phyloP scores from a whole-genome alignment of 805 yeast genomes.

The Peterozyma xylosa region DNA sequence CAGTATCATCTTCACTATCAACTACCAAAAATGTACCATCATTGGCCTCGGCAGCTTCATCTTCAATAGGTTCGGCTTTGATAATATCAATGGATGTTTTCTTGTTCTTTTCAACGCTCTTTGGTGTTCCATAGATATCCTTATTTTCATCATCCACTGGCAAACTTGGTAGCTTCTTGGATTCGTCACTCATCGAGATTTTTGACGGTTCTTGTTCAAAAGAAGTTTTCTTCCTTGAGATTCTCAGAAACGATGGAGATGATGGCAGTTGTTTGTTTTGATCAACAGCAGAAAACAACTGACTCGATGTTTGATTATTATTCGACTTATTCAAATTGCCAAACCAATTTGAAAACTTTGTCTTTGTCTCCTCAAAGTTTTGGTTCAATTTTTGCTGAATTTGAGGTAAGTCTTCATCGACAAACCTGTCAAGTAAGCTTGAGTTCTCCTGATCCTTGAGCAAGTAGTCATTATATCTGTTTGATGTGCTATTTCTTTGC shows the following conservation, averaged over 20 bases:
- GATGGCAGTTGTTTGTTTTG: slow-evolving; percentile 8
- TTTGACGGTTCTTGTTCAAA: slow-evolving; percentile 22
- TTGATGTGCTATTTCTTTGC: slow-evolving; percentile 26
- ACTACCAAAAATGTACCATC: slow-evolving; percentile 31
- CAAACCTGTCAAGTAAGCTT: slow-evolving; percentile 50
- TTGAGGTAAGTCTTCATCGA: slow-evolving; percentile 47
- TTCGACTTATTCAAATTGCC: slow-evolving; percentile 52
- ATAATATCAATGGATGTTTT: neutral
- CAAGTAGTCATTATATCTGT: slow-evolving; percentile 12
- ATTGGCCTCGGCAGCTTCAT: neutral
- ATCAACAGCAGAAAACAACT: slow-evolving; percentile 23
- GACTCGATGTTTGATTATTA: slow-evolving; percentile 19
- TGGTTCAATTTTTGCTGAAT: slow-evolving; percentile 61
- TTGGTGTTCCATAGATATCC: slow-evolving; percentile 11
- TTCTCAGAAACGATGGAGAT: slow-evolving; percentile 4
- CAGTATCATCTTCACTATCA: slow-evolving; percentile 39
- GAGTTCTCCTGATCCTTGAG: slow-evolving; percentile 27
- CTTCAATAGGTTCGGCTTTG: slow-evolving; percentile 5
- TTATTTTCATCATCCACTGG: slow-evolving; percentile 18
- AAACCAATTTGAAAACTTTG: slow-evolving; percentile 73
- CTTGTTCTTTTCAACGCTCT: slow-evolving; percentile 26
- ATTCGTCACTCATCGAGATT: slow-evolving; percentile 20
- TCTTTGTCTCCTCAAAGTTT: slow-evolving; percentile 75
- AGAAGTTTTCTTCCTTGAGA: slow-evolving; percentile 6
- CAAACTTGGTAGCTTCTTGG: slow-evolving; percentile 12